Percentiles rank a stretch among this genome's conserved stretches.
phyloP scores from a whole-genome alignment of 805 yeast species.

The Ogataea paradorogensis region DNA sequence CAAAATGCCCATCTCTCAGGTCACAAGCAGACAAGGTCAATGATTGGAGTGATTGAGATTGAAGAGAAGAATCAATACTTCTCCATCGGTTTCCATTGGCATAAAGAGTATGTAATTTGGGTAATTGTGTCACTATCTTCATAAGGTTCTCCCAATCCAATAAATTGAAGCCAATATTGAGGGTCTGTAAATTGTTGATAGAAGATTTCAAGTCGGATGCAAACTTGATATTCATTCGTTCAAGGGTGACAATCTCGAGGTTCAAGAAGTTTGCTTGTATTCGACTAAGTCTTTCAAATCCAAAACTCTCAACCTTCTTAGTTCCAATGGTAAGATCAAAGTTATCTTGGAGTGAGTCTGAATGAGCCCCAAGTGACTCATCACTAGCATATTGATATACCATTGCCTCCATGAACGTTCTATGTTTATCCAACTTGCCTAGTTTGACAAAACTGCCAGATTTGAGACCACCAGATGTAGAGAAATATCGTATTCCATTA shows the following conservation, averaged over 20 bases:
- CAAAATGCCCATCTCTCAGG: conserved; percentile 2
- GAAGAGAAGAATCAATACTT: background rate
- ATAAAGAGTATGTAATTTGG: conserved; percentile 40
- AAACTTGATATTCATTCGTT: conserved; percentile 36
- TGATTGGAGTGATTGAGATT: conserved; percentile 9
- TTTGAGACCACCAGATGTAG: conserved; percentile 28
- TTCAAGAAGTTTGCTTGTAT: conserved; percentile 45
- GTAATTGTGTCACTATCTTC: conserved; percentile 36
- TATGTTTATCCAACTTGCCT: conserved; percentile 21
- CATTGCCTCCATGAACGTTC: conserved; percentile 49
- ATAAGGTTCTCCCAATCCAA: conserved; percentile 42
- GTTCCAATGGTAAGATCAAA: conserved; percentile 45
- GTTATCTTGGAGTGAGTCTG: conserved; percentile 15
- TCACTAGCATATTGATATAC: conserved; percentile 42
- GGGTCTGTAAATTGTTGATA: conserved; percentile 29
- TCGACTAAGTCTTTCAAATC: conserved; percentile 56
- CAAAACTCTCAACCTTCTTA: conserved; percentile 60
- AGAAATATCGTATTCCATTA: conserved; percentile 56
- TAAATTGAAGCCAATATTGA: conserved; percentile 64
- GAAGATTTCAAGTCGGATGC: conserved; percentile 7
- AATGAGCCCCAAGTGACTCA: conserved; percentile 10
- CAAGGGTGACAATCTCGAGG: conserved; percentile 50
- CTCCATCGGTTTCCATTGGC: conserved; percentile 54
- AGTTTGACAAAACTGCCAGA: conserved; percentile 65
- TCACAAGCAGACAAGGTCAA: conserved; percentile 22